A percentile compares a stretch with the other conserved stretches of the same genome.
phyloP scores from a whole-genome alignment of 139 green algal genomes.

The Parachlorella kessleri region DNA sequence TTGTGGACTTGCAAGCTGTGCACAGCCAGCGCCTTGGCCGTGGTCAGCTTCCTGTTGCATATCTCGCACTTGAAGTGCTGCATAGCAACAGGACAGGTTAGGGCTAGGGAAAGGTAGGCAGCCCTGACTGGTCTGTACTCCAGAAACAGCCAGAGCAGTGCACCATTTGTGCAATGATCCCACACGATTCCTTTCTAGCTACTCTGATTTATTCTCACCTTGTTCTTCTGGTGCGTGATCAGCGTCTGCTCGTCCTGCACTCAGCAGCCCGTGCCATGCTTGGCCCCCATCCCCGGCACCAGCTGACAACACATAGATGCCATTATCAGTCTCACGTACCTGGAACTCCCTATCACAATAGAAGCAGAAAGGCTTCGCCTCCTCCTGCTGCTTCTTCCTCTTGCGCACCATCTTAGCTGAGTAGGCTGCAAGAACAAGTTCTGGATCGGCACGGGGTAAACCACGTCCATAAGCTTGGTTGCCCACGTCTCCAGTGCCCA shows the following conservation, averaged over 20 bases:
- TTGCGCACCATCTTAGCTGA: slow-evolving; percentile 68
- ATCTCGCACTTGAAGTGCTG: slow-evolving; percentile 85
- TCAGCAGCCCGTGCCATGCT: too few relatives aligned
- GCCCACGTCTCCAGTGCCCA: too few relatives aligned
- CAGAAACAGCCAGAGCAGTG: too few relatives aligned
- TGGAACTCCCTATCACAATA: slow-evolving; percentile 80
- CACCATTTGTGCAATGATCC: too few relatives aligned
- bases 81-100: background rate
- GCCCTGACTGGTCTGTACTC: too few relatives aligned
- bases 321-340: background rate
- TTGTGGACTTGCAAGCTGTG: slow-evolving; percentile 93
- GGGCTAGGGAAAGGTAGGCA: background rate
- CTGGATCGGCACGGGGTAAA: too few relatives aligned
- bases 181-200: too few relatives aligned
- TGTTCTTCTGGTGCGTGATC: slow-evolving; percentile 88
- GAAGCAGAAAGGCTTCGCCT: slow-evolving; percentile 77
- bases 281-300: background rate
- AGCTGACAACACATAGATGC: background rate
- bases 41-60: slow-evolving; percentile 84
- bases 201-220: too few relatives aligned
- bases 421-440: too few relatives aligned
- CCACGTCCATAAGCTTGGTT: too few relatives aligned
- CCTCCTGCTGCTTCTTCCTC: slow-evolving; percentile 61
- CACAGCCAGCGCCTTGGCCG: slow-evolving; percentile 77
- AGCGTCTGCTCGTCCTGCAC: slow-evolving; percentile 89